Evolutionary conservation across 169 alveolate genomes (phyloP).

Genomic region (Plasmodium ovale): DNA sequence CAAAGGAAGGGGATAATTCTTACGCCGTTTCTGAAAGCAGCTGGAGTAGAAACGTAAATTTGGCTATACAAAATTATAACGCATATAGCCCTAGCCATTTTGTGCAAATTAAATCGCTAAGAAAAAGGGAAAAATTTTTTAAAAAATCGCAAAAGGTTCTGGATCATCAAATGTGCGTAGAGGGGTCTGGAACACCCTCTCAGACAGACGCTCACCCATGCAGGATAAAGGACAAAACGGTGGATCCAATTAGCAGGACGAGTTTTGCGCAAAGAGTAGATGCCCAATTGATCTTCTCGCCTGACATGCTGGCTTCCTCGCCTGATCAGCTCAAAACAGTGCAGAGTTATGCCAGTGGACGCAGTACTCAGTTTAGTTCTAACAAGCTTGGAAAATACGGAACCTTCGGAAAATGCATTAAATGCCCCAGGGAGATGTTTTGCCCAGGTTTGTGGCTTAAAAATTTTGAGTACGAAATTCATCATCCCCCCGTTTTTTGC

Average conservation of each 20-base stretch:
- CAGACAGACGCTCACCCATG: too few relatives aligned
- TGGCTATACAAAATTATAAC: neutral
- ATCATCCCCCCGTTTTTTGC: slow-evolving; percentile 83
- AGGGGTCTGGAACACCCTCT: too few relatives aligned
- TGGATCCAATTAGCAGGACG: neutral
- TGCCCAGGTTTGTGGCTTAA: slow-evolving; percentile 68
- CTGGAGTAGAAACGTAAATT: neutral
- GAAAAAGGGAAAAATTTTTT: neutral
- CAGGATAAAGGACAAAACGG: neutral
- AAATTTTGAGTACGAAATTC: slow-evolving; percentile 73
- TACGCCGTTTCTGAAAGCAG: neutral
- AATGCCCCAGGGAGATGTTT: slow-evolving; percentile 49
- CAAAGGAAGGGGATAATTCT: neutral
- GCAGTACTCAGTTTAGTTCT: neutral
- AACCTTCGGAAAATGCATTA: slow-evolving; percentile 16
- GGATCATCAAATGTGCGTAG: neutral
- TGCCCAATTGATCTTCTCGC: neutral
- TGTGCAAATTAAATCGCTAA: neutral
- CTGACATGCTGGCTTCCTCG: neutral
- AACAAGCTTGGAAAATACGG: neutral
- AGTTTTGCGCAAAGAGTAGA: slow-evolving; percentile 4
- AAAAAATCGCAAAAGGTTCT: neutral
- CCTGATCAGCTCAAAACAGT: neutral
- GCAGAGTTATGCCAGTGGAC: neutral
- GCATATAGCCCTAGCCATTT: neutral